Evolutionary conservation across 495 filamentous ascomycete genomes (phyloP).

Genomic region (Daldinia decipiens): DNA sequence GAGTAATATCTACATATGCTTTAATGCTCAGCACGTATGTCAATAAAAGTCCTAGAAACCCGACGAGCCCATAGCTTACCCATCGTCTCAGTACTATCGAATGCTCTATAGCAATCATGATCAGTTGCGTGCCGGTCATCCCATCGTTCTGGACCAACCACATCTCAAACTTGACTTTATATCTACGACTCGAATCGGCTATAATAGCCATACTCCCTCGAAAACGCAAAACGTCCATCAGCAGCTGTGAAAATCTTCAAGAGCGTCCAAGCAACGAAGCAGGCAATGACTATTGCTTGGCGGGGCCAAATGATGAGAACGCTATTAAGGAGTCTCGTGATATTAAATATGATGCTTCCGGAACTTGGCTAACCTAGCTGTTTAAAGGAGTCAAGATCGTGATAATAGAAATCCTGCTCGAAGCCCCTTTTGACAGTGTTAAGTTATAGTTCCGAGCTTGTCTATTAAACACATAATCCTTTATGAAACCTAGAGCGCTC

Average conservation of each 20-base stretch:
- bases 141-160: constrained; percentile 1
- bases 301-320: background rate
- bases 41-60: too few species aligned
- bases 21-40: background rate
- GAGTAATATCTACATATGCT: background rate
- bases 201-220: background rate
- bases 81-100: background rate
- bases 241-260: background rate
- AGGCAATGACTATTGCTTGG: constrained; percentile 14
- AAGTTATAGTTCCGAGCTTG: background rate
- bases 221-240: background rate
- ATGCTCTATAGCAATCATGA: constrained; percentile 1
- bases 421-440: too few species aligned
- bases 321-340: background rate
- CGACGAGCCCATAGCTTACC: background rate
- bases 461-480: background rate
- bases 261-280: background rate
- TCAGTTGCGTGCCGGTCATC: background rate
- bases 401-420: too few species aligned
- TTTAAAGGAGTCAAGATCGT: too few species aligned
- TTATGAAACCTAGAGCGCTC: too few species aligned
- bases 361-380: background rate
- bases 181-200: background rate
- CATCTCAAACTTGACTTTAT: background rate
- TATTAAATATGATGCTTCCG: background rate